These are phyloP conservation scores for Hamigera avellanea DNA, from an alignment of 495 filamentous ascomycete species.

Conservation along the genomic window DNA sequence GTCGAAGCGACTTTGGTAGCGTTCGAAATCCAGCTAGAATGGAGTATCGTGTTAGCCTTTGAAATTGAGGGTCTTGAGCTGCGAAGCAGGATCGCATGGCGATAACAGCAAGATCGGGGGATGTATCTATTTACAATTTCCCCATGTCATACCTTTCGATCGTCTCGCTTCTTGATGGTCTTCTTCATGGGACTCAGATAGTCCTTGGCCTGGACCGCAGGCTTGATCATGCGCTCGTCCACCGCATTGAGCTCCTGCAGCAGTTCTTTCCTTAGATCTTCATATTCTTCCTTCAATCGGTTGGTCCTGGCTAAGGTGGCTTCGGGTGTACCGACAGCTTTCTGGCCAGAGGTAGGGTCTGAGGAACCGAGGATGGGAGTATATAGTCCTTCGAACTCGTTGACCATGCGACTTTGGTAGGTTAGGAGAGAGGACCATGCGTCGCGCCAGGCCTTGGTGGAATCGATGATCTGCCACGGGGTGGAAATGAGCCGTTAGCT, in stretches of 20 bases:
- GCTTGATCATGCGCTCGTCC: constrained; percentile 60
- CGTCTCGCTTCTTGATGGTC: constrained; percentile 83
- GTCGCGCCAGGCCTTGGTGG: constrained; percentile 72
- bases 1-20: constrained; percentile 61
- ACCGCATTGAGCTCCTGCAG: constrained; percentile 61
- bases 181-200: constrained; percentile 69
- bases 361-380: constrained; percentile 63
- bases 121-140: neutral
- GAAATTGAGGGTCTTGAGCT: neutral
- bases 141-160: constrained; percentile 49
- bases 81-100: no score
- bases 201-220: constrained; percentile 61
- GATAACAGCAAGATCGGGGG: neutral
- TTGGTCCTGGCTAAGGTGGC: constrained; percentile 54
- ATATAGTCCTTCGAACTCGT: constrained; percentile 71
- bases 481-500: neutral
- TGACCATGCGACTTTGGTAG: constrained; percentile 56
- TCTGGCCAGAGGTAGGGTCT: constrained; percentile 36
- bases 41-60: neutral
- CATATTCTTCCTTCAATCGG: constrained; percentile 56
- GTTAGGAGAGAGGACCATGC: constrained; percentile 67
- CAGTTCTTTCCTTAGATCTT: constrained; percentile 66
- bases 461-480: constrained; percentile 60
- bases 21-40: constrained; percentile 65
- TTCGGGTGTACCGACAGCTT: constrained; percentile 49